Base-by-base conservation (phyloP, 2,329 filamentous ascomycete species). In the Cladobotryum protrusum region DNA sequence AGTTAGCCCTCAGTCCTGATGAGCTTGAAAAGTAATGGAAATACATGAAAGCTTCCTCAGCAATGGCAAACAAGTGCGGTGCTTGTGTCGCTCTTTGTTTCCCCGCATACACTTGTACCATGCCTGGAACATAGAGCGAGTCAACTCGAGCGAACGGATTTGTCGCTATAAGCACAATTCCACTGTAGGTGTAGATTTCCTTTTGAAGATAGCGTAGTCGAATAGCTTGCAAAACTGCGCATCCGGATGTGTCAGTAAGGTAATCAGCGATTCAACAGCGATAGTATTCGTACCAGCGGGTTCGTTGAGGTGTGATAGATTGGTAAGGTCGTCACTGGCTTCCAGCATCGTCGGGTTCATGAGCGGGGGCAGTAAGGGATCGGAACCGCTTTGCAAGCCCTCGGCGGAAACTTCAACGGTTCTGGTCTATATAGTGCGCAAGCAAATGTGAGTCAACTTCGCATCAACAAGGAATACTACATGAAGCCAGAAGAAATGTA, bases 321-420 rank as follows among this genome's bases (percentile, higher is more conserved):
- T 97, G 57, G 93, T 99, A 62, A 99, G 74, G 70, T 99, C 93
- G 72, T 99, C 93, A 73, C 91, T 96, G 60, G 93, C 93, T 79
- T 99, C 93, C 59, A 99, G 86, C 83, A 97, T 95, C 47, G 92
- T 82, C 58, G 93, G 93, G 70, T 99, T 99, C 90, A 97, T 97
- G 61, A 99, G 72, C 45, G 93, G 93, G 43, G 93, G 93, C 56
- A 99, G 77, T 50, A 83, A 83, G 47, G 85, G 74, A 71, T 91
- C 85, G 64, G 83, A 48, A 15, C 51, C 85, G 63, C 85, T 83
- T 68, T 87, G 81, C 57, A 99, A 75, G 60, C 84, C 89, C 60
- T 85, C 82, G 55, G 83, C 70, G 14, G 88, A 86, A 57, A 93
- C 86, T 69, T 89, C 82, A 64, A 96, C 72, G 11, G 79, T 82